phyloP scores from a whole-genome alignment of 352 stramenopile genomes.

The Phytopythium delawarense region DNA sequence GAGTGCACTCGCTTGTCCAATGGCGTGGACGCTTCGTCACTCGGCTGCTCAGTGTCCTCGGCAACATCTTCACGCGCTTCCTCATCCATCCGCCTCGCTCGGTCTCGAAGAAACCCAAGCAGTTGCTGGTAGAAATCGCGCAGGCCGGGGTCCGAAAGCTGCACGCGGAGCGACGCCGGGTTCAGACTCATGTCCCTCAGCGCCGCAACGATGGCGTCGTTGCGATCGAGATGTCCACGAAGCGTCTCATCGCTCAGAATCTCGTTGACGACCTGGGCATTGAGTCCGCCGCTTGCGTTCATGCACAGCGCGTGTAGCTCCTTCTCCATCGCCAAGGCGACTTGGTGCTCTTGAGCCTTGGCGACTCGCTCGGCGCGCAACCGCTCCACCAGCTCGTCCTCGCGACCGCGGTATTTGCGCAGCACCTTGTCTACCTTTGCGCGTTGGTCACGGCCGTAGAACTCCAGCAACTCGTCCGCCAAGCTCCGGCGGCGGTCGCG shows the following conservation, averaged over 20 bases:
- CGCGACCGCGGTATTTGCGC: slow-evolving; percentile 33
- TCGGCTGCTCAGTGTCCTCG: not conserved
- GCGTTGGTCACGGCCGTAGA: slow-evolving; percentile 28
- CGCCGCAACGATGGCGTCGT: slow-evolving; percentile 44
- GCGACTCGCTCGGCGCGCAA: slow-evolving; percentile 26
- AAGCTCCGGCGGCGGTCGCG: slow-evolving; percentile 27
- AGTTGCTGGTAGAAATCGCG: slow-evolving; percentile 56
- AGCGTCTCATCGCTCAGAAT: slow-evolving; percentile 45
- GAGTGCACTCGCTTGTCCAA: slow-evolving; percentile 40
- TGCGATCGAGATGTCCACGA: slow-evolving; percentile 28
- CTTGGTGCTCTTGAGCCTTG: slow-evolving; percentile 16
- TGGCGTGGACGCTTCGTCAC: not conserved
- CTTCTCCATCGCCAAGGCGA: slow-evolving; percentile 25
- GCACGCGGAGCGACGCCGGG: slow-evolving; percentile 35
- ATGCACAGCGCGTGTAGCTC: slow-evolving; percentile 41
- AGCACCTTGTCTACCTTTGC: slow-evolving; percentile 33
- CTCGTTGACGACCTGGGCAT: slow-evolving; percentile 37
- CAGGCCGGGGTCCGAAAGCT: slow-evolving; percentile 39
- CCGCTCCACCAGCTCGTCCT: slow-evolving; percentile 36
- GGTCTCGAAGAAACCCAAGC: slow-evolving; percentile 28
- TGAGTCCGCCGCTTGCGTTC: slow-evolving; percentile 23
- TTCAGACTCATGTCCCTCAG: slow-evolving; percentile 70
- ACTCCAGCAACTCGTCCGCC: slow-evolving; percentile 32
- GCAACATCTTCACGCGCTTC: not conserved
- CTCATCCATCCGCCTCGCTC: slow-evolving; percentile 7